Evolutionary conservation across 139 green algal species (phyloP).

Genomic region (Micromonas pusilla): DNA sequence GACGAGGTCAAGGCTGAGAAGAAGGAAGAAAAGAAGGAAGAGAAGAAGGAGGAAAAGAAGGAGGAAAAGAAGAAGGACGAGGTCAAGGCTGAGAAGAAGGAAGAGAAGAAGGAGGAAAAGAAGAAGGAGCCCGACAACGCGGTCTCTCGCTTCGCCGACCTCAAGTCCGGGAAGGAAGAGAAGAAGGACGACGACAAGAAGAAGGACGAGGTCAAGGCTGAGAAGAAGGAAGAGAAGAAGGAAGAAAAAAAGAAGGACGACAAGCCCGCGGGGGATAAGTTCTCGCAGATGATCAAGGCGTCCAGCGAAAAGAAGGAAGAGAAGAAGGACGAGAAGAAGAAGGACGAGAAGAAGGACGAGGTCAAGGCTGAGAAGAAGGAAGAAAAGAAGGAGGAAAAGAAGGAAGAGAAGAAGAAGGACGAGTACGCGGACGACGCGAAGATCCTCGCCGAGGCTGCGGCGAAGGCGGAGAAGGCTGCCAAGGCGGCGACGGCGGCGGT

Average conservation of each 20-base stretch:
- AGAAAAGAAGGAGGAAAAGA: neutral
- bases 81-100: neutral
- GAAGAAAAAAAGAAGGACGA: neutral
- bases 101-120: neutral
- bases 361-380: neutral
- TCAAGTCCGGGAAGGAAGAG: neutral
- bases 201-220: neutral
- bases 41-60: neutral
- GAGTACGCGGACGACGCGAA: neutral
- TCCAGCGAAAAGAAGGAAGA: neutral
- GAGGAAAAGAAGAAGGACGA: neutral
- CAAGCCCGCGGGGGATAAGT: neutral
- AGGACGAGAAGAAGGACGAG: neutral
- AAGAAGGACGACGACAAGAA: neutral
- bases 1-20: neutral
- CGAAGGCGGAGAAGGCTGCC: neutral
- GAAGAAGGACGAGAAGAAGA: neutral
- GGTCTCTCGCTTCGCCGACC: too few relatives aligned
- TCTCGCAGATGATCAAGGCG: neutral
- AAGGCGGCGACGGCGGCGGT: too few relatives aligned
- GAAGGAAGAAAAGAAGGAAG: neutral
- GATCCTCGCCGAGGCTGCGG: neutral
- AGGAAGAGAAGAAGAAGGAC: neutral
- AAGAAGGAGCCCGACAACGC: neutral
- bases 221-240: neutral